phyloP scores from a whole-genome alignment of 1,139 yeast genomes.

The Nematodospora anomalae region DNA sequence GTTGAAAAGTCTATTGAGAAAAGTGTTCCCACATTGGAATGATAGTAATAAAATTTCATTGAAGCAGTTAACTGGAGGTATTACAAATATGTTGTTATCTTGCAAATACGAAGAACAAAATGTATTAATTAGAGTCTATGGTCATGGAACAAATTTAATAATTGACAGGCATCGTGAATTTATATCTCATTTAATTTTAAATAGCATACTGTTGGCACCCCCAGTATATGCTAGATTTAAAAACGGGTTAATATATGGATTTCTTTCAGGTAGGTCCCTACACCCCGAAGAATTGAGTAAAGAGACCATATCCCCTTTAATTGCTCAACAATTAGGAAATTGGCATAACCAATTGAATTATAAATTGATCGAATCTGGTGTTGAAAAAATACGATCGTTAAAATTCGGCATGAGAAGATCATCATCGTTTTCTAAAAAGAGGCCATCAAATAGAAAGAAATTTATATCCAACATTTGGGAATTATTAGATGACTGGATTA shows the following conservation, averaged over 20 bases:
- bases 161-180: slow-evolving; percentile 78
- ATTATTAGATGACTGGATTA: slow-evolving; percentile 61
- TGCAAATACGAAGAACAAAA: slow-evolving; percentile 41
- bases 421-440: slow-evolving; percentile 16
- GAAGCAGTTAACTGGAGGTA: slow-evolving; percentile 67
- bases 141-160: slow-evolving; percentile 70
- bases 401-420: slow-evolving; percentile 13
- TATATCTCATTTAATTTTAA: slow-evolving; percentile 65
- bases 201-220: slow-evolving; percentile 66
- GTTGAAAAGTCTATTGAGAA: slow-evolving; percentile 32
- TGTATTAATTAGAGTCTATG: slow-evolving; percentile 71
- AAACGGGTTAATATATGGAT: slow-evolving; percentile 76
- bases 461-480: slow-evolving; percentile 57
- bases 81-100: slow-evolving; percentile 69
- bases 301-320: slow-evolving; percentile 50
- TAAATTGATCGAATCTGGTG: slow-evolving; percentile 50
- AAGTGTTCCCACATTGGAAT: slow-evolving; percentile 40
- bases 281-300: slow-evolving; percentile 55
- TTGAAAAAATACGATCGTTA: slow-evolving; percentile 44
- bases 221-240: slow-evolving; percentile 66
- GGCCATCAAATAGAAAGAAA: slow-evolving; percentile 20
- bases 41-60: slow-evolving; percentile 25
- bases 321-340: slow-evolving; percentile 68
- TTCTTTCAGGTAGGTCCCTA: slow-evolving; percentile 62
- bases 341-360: slow-evolving; percentile 60